Evolutionary conservation across 352 stramenopile species (phyloP), one percentile per base, ranked within the genome.

Genomic region (Phytophthora melonis): DNA sequence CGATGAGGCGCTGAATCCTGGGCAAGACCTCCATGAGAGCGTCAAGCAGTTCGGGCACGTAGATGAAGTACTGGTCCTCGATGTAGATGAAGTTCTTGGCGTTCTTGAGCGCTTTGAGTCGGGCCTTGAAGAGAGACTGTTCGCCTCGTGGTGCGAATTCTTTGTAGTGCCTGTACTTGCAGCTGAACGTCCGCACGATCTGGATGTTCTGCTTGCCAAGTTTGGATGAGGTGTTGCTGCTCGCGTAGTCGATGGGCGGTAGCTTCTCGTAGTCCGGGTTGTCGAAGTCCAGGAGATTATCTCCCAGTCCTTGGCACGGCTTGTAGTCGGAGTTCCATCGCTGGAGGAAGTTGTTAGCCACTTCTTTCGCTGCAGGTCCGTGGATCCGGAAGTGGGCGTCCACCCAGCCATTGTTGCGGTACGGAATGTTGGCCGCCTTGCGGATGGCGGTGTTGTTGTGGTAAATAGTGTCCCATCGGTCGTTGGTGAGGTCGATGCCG

Each of bases 131-230:
- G 7, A 87, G 59, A 0, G 86, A 88, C 6, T 68, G 53, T 36
- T 91, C 86, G n/a, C 86, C 80, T 2, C 62, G 55, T 1, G 86
- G 86, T 0, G 86, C 84, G 41, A 93, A 89, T 39, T 80, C 64
- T 11, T 82, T 70, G 58, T 90, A 91, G 49, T 81, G 64, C 61
- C 75, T 54, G 63, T 83, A 83, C 52, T 78, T 68, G 57, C 80
- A 89, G 65, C 80, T 89, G 77, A 87, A 91, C 2, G 83, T 91
- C 30, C 68, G 80, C 8, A 86, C 75, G 61, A 91, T 77, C 61
- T 92, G 83, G 3, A 90, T 61, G 27, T 77, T 85, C n/a, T 86
- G 70, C 0, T 59, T 55, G 14, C 66, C 74, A 16, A 76, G 59
- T 8, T 63, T 66, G 0, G 53, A 63, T 1, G 45, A 36, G 6